Conservation (phyloP, 2,329 filamentous ascomycete species). For the Monosporascus sp. region DNA sequence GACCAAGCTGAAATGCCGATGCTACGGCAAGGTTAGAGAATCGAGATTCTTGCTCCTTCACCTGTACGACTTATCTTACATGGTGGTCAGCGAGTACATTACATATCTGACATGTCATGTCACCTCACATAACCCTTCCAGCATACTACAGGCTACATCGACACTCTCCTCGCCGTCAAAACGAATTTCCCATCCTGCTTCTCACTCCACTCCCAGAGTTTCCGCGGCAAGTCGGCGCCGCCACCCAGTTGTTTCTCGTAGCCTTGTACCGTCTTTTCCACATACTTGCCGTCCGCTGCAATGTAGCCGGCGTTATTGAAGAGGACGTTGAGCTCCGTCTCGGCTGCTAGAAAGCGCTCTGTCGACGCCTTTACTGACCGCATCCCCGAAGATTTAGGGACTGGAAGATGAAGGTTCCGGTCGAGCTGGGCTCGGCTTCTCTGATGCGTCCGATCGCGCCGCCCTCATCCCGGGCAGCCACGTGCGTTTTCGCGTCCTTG, state of each 20-base stretch:
- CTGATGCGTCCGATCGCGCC: neutral
- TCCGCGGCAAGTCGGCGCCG: slow-evolving; percentile 23
- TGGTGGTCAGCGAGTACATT: too few relatives aligned
- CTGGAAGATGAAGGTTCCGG: neutral
- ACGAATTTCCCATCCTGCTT: slow-evolving; percentile 18
- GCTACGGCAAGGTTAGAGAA: too few relatives aligned
- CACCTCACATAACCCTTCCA: too few relatives aligned
- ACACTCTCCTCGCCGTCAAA: neutral
- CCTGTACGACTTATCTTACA: too few relatives aligned
- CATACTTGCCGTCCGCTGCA: neutral
- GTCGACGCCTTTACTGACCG: neutral
- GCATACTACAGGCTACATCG: too few relatives aligned
- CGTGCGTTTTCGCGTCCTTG: neutral
- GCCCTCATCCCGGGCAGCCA: neutral
- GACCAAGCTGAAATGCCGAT: too few relatives aligned
- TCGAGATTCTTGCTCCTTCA: too few relatives aligned
- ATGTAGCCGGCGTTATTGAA: slow-evolving; percentile 3
- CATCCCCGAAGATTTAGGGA: neutral
- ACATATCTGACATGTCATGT: too few relatives aligned
- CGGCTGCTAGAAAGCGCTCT: neutral
- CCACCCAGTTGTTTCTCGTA: slow-evolving; percentile 10
- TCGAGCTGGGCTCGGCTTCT: neutral
- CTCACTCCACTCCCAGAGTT: slow-evolving; percentile 37
- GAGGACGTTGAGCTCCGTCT: slow-evolving; percentile 2
- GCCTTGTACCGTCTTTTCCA: neutral